These are phyloP conservation scores for Microthlaspi erraticum DNA, from an alignment of 345 rosid species.

Conservation along the genomic window DNA sequence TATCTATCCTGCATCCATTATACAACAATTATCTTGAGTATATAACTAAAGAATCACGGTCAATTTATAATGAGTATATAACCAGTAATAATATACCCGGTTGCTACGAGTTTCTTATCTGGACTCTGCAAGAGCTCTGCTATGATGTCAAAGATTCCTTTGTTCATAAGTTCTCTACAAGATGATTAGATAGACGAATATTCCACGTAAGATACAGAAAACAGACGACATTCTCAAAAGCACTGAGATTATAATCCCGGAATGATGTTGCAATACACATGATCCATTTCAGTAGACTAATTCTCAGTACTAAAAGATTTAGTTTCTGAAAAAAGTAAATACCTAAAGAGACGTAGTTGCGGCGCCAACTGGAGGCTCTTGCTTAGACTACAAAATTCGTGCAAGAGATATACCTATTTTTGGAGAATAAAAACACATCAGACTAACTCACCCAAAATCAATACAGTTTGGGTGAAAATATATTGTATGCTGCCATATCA, in stretches of 20 bases:
- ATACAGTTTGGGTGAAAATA: constrained; percentile 24
- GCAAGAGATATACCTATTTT: constrained; percentile 78
- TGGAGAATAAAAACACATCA: constrained; percentile 27
- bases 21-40: constrained; percentile 39
- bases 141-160: constrained; percentile 82
- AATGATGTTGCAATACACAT: constrained; percentile 11
- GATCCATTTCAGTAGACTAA: constrained; percentile 11
- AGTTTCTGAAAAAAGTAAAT: constrained; percentile 35
- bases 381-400: constrained; percentile 84
- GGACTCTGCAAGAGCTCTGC: constrained; percentile 69
- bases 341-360: constrained; percentile 79
- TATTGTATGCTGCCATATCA: background rate
- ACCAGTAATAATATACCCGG: constrained; percentile 63
- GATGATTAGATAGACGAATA: constrained; percentile 7
- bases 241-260: constrained; percentile 7
- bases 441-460: constrained; percentile 26
- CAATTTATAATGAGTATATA: constrained; percentile 20
- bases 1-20: constrained; percentile 90
- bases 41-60: constrained; percentile 2
- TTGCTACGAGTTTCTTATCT: constrained; percentile 77
- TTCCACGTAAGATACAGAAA: constrained; percentile 16
- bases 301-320: constrained; percentile 1
- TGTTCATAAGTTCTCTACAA: constrained; percentile 74
- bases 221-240: constrained; percentile 17
- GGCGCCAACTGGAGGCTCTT: constrained; percentile 75